Evolutionary conservation across 176 grass and related monocot species (phyloP).

Genomic region (Oropetium thomaeum): DNA sequence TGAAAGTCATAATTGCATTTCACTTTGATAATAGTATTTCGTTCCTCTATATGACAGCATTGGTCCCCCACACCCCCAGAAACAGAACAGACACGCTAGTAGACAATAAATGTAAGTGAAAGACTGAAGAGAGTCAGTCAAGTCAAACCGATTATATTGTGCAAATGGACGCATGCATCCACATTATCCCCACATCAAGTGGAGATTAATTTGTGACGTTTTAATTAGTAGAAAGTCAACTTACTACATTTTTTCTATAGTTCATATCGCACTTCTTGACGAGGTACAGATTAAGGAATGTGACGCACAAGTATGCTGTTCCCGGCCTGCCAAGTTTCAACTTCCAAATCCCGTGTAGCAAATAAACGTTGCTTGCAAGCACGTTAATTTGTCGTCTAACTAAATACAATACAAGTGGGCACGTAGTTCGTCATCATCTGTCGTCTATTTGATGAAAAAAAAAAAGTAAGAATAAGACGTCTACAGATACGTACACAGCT

Average conservation of each 20-base stretch:
- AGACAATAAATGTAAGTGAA: too few species aligned
- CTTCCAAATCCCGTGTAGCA: background rate
- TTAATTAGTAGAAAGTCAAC: background rate
- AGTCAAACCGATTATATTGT: background rate
- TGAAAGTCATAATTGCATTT: too few species aligned
- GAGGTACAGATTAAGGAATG: background rate
- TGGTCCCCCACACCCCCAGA: background rate
- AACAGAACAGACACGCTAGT: too few species aligned
- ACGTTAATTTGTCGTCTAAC: too few species aligned
- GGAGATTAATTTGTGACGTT: background rate
- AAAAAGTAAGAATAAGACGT: too few species aligned
- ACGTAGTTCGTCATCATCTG: too few species aligned
- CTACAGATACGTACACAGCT: background rate
- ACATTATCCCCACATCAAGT: background rate
- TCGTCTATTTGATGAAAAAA: too few species aligned
- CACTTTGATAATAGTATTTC: conserved; percentile 2
- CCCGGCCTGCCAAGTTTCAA: background rate
- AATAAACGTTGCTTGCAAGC: too few species aligned
- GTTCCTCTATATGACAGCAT: background rate
- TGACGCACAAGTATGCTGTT: background rate
- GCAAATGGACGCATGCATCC: background rate
- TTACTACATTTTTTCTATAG: background rate
- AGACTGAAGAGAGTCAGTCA: background rate
- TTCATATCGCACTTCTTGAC: background rate
- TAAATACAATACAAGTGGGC: too few species aligned